Evolutionary conservation across 768 basidiomycete species (phyloP), one percentile per base, ranked within the genome.

Genomic region (Hericium erinaceus): DNA sequence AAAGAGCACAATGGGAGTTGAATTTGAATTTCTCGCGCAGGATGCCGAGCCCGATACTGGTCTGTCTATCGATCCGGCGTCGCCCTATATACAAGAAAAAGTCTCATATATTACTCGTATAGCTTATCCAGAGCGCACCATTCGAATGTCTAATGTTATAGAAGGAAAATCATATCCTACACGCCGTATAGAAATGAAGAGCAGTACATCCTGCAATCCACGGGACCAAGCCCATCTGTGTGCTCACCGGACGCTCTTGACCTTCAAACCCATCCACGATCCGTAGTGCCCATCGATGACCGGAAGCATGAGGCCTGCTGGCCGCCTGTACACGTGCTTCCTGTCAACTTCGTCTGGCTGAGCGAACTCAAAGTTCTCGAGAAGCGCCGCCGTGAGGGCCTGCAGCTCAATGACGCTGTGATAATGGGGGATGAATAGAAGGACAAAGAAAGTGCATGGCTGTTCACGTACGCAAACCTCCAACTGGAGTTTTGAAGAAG

Each of bases 331-430:
- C 46, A 62, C 52, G 49, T 55, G 57, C 56, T 60, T 54, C 54
- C 52, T 62, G 52, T 62, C 56, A 1, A 10, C 33, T 4, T 13
- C 22, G 6, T 56, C 53, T 4, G 59, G 61, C 33, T 58, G 51
- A 9, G 61, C 48, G 48, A 62, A 62, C 40, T 57, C 61, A 24
- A 62, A 62, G 56, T 61, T 61, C 54, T 62, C 61, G 8, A 62
- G 46, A 4, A 62, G 51, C 13, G 49, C 61, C 49, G 46, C 41
- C 9, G 10, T 15, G 39, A 62, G 24, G 18, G 55, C 44, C 22
- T 54, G 33, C n/a, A 62, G 24, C 48, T 62, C 61, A 10, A 62
- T 50, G 5, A 61, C 51, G 28, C 61, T 62, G 6, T 13, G 15
- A 24, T 46, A 20, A 20, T 46, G 15, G n/a, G n/a, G 16, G 16